Evolutionary conservation across 2,329 filamentous ascomycete species (phyloP).

Genomic region (Colletotrichum orchidophilum): DNA sequence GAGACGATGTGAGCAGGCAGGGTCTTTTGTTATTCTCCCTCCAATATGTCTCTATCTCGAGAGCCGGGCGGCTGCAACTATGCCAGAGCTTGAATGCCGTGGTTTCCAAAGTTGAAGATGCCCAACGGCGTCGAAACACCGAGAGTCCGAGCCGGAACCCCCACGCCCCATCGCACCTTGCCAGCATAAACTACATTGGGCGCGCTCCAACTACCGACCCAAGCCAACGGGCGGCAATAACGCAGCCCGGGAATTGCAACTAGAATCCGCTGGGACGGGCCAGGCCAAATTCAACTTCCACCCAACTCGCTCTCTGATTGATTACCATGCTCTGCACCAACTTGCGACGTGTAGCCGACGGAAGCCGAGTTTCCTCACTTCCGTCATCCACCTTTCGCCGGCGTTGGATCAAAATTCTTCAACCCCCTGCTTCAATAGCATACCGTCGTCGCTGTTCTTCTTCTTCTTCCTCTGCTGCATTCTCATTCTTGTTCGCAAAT

Average conservation of each 20-base stretch:
- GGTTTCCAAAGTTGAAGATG: no score
- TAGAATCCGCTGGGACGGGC: neutral
- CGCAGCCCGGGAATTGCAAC: neutral
- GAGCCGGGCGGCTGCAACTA: no score
- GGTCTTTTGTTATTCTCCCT: no score
- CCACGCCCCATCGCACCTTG: neutral
- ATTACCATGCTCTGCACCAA: neutral
- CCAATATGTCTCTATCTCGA: no score
- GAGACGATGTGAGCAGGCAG: no score
- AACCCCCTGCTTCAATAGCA: neutral
- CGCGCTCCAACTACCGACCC: slow-evolving; percentile 4
- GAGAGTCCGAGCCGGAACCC: neutral
- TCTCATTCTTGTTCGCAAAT: no score
- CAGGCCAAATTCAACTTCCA: neutral
- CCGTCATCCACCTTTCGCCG: slow-evolving; percentile 3
- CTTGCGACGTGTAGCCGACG: slow-evolving; percentile 11
- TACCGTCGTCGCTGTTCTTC: neutral
- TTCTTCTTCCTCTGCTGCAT: no score
- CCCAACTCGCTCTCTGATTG: neutral
- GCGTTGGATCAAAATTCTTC: slow-evolving; percentile 1
- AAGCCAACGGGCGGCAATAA: neutral
- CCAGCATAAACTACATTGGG: neutral
- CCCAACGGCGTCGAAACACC: neutral
- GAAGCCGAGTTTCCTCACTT: slow-evolving; percentile 20
- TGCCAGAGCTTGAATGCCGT: no score